Conservation (phyloP, 805 yeast species). For the Saccharomycopsis malanga region DNA sequence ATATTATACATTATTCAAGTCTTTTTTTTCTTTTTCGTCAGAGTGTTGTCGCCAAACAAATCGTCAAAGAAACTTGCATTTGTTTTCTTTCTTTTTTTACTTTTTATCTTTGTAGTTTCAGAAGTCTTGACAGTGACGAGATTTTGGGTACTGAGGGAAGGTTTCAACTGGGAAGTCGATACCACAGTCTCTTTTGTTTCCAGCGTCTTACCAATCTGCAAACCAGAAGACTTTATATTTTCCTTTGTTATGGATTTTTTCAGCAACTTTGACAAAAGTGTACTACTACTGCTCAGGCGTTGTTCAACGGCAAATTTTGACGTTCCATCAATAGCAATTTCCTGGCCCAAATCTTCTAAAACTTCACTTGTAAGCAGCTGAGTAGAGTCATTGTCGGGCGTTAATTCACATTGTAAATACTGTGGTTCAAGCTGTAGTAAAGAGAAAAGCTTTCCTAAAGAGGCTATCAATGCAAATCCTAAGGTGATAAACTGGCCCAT, state of each 20-base stretch:
- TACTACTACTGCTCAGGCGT: neutral
- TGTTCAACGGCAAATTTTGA: neutral
- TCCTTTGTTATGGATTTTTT: neutral
- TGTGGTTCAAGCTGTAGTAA: neutral
- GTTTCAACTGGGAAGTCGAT: neutral
- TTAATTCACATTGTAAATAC: neutral
- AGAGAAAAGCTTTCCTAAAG: conserved; percentile 31
- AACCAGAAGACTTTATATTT: neutral
- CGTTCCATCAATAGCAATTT: neutral
- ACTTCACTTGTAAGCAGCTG: neutral
- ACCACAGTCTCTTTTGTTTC: neutral
- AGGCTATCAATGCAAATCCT: conserved; percentile 46
- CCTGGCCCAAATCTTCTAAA: conserved; percentile 1
- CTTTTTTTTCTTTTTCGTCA: neutral
- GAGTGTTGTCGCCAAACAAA: neutral
- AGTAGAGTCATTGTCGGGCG: neutral
- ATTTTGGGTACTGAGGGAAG: too few relatives aligned
- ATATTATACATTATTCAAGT: too few relatives aligned
- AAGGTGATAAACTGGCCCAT: conserved; percentile 47
- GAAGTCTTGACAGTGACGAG: neutral
- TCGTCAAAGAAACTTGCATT: neutral
- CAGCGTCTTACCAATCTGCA: too few relatives aligned
- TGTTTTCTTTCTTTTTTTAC: neutral
- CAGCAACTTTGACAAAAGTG: neutral
- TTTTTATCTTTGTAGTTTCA: neutral